Base-by-base conservation (phyloP, 2,329 filamentous ascomycete species). In the Aureobasidium sp. region DNA sequence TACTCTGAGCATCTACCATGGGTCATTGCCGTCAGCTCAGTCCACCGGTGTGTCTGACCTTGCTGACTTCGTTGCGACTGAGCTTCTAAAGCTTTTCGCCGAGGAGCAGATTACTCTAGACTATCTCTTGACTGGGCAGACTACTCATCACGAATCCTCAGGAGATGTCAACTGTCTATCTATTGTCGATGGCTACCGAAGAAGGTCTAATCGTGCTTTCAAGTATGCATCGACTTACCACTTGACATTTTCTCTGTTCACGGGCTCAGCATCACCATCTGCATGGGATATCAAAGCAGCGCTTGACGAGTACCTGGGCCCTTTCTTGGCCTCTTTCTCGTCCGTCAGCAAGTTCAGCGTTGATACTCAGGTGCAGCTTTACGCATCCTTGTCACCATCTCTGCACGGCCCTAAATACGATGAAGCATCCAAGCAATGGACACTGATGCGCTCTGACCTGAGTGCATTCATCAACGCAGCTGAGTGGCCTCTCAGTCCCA, bases 391-490 rank as follows among this genome's bases (percentile, higher is more conserved):
- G 64, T 84, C 85, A 1, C 83, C 84, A 0, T 85, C 83, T 1
- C 81, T 87, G 19, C 81, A 78, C 7, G 75, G 77, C 3, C 85
- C 85, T 0, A 77, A 81, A 50, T 84, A 79, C 63, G 79, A 85
- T 60, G 74, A 79, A 27, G 62, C 72, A 0, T 73, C 73, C n/a
- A 76, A 86, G 27, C 81, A 88, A 35, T 87, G 84, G 84, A 82
- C 78, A 0, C 77, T 99, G 39, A 86, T 84, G 68, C 92, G 91
- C 71, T 89, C 96, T 68, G 91, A 96, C 68, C 81, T 99, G 1
- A 91, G 90, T 40, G 92, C 90, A 1, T 99, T 99, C 70, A 91
- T 99, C 74, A 99, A 99, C 70, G 92, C 93, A 2, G 94, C 94
- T 2, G 94, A 99, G 76, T 99, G 94, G 94, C 94, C 94, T 0